Percentiles rank a stretch among this genome's conserved stretches.
Evolutionary conservation across 2,329 filamentous ascomycete species (phyloP).

Genomic region (Pestalotiopsis sp.): DNA sequence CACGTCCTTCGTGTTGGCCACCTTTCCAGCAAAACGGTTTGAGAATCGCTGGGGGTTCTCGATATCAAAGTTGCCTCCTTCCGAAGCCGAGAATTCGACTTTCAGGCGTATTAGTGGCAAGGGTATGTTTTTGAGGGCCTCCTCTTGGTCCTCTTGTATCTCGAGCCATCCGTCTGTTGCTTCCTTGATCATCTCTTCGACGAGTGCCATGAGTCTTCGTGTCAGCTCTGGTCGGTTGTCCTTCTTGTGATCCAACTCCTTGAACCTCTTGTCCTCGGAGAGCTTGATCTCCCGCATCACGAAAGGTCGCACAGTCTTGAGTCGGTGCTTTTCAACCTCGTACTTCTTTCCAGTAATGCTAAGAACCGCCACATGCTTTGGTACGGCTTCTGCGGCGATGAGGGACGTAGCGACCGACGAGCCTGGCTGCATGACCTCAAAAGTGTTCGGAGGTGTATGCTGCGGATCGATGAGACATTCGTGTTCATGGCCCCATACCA

Average conservation of each 20-base stretch:
- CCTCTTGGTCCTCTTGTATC: constrained; percentile 67
- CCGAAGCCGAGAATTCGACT: constrained; percentile 85
- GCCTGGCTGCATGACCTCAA: constrained; percentile 96
- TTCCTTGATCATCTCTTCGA: constrained; percentile 85
- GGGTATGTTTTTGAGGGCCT: constrained; percentile 64
- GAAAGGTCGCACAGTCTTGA: constrained; percentile 91
- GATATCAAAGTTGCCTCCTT: constrained; percentile 83
- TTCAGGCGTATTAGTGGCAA: constrained; percentile 86
- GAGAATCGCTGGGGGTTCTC: constrained; percentile 98
- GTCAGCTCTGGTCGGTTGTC: constrained; percentile 85
- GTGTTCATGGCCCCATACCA: constrained; percentile 98
- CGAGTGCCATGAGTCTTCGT: constrained; percentile 71
- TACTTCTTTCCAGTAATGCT: constrained; percentile 84
- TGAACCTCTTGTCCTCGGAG: constrained; percentile 74
- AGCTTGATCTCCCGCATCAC: constrained; percentile 82
- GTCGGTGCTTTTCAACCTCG: constrained; percentile 74
- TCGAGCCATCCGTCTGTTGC: constrained; percentile 81
- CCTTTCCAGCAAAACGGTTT: constrained; percentile 84
- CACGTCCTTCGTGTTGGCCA: constrained; percentile 93
- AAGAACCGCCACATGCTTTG: constrained; percentile 88
- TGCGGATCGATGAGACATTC: constrained; percentile 89
- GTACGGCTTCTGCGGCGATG: constrained; percentile 83
- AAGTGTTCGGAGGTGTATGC: constrained; percentile 83
- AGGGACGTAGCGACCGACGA: constrained; percentile 95
- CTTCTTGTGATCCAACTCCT: constrained; percentile 75